Evolutionary conservation across 495 filamentous ascomycete genomes (phyloP).

Genomic region (Penicillium flavigenum): DNA sequence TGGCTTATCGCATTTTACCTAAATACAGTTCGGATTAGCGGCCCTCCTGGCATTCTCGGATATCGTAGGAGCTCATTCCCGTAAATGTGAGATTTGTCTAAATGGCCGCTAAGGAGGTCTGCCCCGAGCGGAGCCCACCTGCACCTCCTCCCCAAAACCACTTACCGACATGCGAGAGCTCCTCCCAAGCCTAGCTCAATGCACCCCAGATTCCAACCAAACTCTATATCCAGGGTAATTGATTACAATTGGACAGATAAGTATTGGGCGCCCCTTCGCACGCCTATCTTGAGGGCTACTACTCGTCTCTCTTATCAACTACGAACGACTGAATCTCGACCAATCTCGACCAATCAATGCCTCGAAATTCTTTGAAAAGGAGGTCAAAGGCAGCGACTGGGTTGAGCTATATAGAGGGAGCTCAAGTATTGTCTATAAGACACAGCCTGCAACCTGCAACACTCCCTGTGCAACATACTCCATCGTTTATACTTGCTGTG

Average conservation of each 20-base stretch:
- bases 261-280: constrained; percentile 12
- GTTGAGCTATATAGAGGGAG: constrained; percentile 18
- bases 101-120: not conserved
- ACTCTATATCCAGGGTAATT: constrained; percentile 8
- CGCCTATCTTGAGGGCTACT: constrained; percentile 10
- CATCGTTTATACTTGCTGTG: not conserved
- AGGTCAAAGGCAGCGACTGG: constrained; percentile 10
- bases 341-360: constrained; percentile 21
- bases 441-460: constrained; percentile 7
- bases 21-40: not conserved
- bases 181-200: constrained; percentile 17
- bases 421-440: not conserved
- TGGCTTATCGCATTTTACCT: not conserved
- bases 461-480: not conserved
- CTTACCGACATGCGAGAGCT: constrained; percentile 18
- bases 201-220: constrained; percentile 20
- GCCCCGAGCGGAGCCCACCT: not conserved
- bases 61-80: not conserved
- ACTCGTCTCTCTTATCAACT: constrained; percentile 2
- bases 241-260: constrained; percentile 11
- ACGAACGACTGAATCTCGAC: constrained; percentile 7
- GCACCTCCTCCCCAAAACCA: constrained; percentile 1
- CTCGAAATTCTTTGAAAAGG: constrained; percentile 16
- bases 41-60: not conserved
- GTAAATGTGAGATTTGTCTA: not conserved